Evolutionary conservation across 768 basidiomycete genomes (phyloP).

Genomic region (Tricholoma matsutake): DNA sequence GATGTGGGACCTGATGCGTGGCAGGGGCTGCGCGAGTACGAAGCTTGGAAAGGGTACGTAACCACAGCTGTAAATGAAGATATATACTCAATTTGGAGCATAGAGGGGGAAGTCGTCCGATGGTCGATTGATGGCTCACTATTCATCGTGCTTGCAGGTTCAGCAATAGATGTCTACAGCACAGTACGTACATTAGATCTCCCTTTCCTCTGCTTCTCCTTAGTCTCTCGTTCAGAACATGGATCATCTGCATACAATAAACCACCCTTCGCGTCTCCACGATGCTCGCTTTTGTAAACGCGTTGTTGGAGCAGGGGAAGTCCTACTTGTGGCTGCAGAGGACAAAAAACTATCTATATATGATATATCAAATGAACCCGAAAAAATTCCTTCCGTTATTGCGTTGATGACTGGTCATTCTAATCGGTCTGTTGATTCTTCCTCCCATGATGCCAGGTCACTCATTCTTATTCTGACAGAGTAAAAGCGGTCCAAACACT

Average conservation of each 20-base stretch:
- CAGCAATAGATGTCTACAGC: slow-evolving; percentile 78
- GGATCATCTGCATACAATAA: slow-evolving; percentile 67
- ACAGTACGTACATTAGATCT: slow-evolving; percentile 46
- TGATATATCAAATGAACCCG: slow-evolving; percentile 46
- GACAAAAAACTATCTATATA: slow-evolving; percentile 87
- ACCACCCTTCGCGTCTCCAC: slow-evolving; percentile 81
- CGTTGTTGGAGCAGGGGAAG: slow-evolving; percentile 52
- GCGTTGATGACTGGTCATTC: slow-evolving; percentile 77
- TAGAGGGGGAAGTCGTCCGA: slow-evolving; percentile 90
- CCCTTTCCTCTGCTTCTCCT: not conserved
- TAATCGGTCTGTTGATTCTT: slow-evolving; percentile 63
- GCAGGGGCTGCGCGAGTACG: slow-evolving; percentile 83
- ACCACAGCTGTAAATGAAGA: not conserved
- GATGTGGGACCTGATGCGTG: slow-evolving; percentile 99
- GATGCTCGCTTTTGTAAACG: slow-evolving; percentile 74
- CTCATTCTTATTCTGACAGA: slow-evolving; percentile 33
- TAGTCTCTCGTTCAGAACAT: slow-evolving; percentile 60
- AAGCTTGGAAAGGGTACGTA: slow-evolving; percentile 82
- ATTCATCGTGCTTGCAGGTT: slow-evolving; percentile 77
- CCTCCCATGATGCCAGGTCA: not conserved
- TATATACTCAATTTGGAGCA: not conserved
- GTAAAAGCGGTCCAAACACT: slow-evolving; percentile 80
- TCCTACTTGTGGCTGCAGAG: slow-evolving; percentile 84
- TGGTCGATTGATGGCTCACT: slow-evolving; percentile 79
- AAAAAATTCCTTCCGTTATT: slow-evolving; percentile 51